Base-by-base conservation (phyloP, 345 rosid genomes). In the Salix koriyanagi region DNA sequence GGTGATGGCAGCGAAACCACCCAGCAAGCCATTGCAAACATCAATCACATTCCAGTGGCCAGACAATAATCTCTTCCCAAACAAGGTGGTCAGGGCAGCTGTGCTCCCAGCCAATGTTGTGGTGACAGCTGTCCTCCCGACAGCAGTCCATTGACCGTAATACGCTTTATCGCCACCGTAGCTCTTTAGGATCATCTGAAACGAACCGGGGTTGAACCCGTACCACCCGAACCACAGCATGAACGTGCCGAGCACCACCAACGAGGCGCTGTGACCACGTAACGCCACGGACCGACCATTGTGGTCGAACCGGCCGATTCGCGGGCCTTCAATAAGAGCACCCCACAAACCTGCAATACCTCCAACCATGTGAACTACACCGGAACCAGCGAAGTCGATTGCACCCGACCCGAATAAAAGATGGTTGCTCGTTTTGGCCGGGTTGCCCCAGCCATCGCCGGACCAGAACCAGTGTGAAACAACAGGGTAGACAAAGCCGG, bases 401-500 rank as follows among this genome's bases (percentile, higher is more conserved):
- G 79, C 80, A 23, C 88, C 88, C 18, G 91, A 86, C 41, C 91
- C 86, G 6, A 90, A 71, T 19, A 90, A 75, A 0, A 88, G 72
- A 48, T 76, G 73, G 37, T 71, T 76, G 1, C 79, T 69, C 28
- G 88, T 6, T 75, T 85, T 78, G 18, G 77, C 21, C 1, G 91
- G 79, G 68, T 89, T 87, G 37, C 88, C 94, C 94, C 92, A 90
- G 1, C 94, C 94, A 16, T 90, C 94, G 0, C 50, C 34, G 6
- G 92, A 85, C 94, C 94, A 90, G 71, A 88, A 74, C 91, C 91
- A 90, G 75, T 90, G 94, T 1, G 94, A 86, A 0, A 87, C 94
- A 25, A 90, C 68, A 0, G 89, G 91, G 75, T 90, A 89, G 64
- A 90, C 94, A 5, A 90, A 83, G 1, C 94, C 92, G 2, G 92